phyloP scores from a whole-genome alignment of 2,329 filamentous ascomycete genomes.

The Myrmaecium sp. region DNA sequence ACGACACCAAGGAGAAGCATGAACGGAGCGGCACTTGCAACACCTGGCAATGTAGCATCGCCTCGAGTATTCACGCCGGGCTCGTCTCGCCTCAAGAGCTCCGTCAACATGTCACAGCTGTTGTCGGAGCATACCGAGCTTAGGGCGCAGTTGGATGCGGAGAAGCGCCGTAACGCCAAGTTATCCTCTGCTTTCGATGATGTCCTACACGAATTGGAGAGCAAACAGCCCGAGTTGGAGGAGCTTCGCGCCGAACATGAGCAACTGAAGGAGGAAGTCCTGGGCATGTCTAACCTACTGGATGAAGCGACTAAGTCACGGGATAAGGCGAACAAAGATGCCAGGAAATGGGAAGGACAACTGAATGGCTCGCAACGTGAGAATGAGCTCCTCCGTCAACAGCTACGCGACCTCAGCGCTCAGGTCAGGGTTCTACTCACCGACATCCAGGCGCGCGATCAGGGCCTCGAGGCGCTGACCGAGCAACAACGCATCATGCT shows the following conservation, averaged over 20 bases:
- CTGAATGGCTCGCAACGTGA: constrained; percentile 47
- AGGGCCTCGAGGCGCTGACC: constrained; percentile 55
- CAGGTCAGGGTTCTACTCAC: constrained; percentile 84
- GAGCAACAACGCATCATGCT: constrained; percentile 59
- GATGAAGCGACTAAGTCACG: constrained; percentile 69
- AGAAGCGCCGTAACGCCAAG: constrained; percentile 58
- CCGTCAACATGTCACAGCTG: constrained; percentile 44
- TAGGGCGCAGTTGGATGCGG: constrained; percentile 55
- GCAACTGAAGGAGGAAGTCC: constrained; percentile 61
- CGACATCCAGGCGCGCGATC: constrained; percentile 67
- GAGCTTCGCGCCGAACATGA: constrained; percentile 71
- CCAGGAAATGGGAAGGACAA: constrained; percentile 62
- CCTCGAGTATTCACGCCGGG: constrained; percentile 37
- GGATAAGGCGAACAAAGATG: constrained; percentile 60
- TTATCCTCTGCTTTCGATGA: constrained; percentile 66
- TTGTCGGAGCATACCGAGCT: constrained; percentile 44
- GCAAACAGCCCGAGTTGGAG: constrained; percentile 72
- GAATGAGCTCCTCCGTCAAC: constrained; percentile 62
- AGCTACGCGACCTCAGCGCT: constrained; percentile 74
- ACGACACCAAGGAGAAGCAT: constrained; percentile 37
- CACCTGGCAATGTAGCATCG: constrained; percentile 32
- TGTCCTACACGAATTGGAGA: constrained; percentile 70
- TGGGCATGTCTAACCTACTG: constrained; percentile 60
- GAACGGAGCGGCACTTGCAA: constrained; percentile 31
- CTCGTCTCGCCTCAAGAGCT: constrained; percentile 34